phyloP scores from a whole-genome alignment of 2,329 filamentous ascomycete genomes.

The Verticillium isaacii region DNA sequence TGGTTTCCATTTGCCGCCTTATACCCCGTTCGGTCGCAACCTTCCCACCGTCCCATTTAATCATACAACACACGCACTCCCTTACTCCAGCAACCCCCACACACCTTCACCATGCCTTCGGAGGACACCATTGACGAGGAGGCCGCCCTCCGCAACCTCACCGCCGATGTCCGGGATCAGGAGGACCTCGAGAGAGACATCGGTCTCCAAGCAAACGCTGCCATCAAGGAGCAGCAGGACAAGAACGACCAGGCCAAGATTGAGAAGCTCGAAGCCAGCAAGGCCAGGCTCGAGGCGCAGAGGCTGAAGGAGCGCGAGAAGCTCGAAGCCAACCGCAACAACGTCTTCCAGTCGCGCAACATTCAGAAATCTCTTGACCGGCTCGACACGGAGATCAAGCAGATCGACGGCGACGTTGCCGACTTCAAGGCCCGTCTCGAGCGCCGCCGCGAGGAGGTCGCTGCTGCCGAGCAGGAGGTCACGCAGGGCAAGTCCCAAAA shows the following conservation, averaged over 20 bases:
- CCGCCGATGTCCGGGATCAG: constrained; percentile 67
- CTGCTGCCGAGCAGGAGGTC: constrained; percentile 33
- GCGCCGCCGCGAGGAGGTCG: constrained; percentile 58
- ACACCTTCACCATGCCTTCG: not conserved
- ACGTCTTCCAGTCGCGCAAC: constrained; percentile 48
- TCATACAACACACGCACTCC: not conserved
- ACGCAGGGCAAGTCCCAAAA: constrained; percentile 48
- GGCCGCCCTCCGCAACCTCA: constrained; percentile 55
- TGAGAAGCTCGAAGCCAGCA: constrained; percentile 48
- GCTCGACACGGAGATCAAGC: constrained; percentile 48
- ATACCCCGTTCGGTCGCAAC: no score
- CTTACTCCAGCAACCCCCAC: not conserved
- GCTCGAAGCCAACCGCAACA: constrained; percentile 37
- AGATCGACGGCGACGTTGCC: constrained; percentile 66
- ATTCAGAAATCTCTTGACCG: constrained; percentile 32
- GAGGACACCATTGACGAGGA: constrained; percentile 47
- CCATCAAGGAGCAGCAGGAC: constrained; percentile 57
- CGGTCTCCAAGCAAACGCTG: constrained; percentile 54
- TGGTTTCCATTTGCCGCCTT: no score
- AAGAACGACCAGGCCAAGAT: constrained; percentile 60
- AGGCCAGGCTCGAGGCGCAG: constrained; percentile 59
- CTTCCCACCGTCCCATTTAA: no score
- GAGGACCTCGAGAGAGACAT: constrained; percentile 90
- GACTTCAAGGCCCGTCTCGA: constrained; percentile 80
- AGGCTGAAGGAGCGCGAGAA: constrained; percentile 50